phyloP scores from a whole-genome alignment of 2,329 filamentous ascomycete genomes.

The Diaporthe destruens region DNA sequence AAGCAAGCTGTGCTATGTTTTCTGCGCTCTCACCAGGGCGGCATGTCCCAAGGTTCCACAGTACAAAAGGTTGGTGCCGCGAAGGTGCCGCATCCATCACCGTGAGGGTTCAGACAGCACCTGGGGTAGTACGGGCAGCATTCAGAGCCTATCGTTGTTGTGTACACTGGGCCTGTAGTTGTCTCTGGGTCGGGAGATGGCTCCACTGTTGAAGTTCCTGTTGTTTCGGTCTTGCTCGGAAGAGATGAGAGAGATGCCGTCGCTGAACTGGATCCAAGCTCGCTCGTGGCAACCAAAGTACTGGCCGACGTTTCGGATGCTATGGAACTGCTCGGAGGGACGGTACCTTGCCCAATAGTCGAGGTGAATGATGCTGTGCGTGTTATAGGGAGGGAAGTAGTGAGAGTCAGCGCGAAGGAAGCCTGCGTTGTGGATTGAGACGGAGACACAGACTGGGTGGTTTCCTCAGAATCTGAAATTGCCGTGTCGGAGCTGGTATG shows the following conservation, averaged over 20 bases:
- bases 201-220: neutral
- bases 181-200: neutral
- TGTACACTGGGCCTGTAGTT: conserved; percentile 6
- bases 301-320: neutral
- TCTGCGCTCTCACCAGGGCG: neutral
- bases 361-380: conserved; percentile 18
- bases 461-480: neutral
- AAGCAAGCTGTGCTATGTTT: neutral
- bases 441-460: neutral
- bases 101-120: conserved; percentile 7
- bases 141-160: neutral
- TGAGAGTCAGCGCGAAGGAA: neutral
- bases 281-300: neutral
- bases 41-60: neutral
- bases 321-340: neutral
- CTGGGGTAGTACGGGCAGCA: conserved; percentile 22
- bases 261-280: neutral
- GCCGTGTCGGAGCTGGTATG: neutral
- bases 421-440: neutral
- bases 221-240: conserved; percentile 3
- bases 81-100: conserved; percentile 8
- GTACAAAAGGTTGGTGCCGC: conserved; percentile 11
- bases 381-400: neutral
- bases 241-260: neutral
- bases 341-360: neutral